phyloP scores from a whole-genome alignment of 192 early-diverging fungal species.

The Haplosporangium gracile region DNA sequence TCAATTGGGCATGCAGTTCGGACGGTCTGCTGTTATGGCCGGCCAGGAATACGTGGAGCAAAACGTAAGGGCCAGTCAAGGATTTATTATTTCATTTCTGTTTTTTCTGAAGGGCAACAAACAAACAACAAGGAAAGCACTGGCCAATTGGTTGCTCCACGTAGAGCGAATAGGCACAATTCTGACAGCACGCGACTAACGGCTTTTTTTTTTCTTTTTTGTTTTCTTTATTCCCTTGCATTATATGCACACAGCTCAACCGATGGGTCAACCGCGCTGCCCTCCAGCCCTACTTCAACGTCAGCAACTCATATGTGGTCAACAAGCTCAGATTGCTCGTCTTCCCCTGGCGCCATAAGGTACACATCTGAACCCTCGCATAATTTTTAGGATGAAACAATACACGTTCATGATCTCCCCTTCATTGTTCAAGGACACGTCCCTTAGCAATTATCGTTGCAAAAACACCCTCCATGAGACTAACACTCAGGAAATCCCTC shows the following conservation, averaged over 20 bases:
- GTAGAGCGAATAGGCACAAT: background rate
- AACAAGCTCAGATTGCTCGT: slow-evolving; percentile 87
- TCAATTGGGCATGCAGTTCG: slow-evolving; percentile 97
- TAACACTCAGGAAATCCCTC: background rate
- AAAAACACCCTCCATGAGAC: background rate
- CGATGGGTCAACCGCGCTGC: slow-evolving; percentile 89
- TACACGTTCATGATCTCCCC: background rate
- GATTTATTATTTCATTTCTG: slow-evolving; percentile 11
- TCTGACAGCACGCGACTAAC: background rate
- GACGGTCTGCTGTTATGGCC: slow-evolving; percentile 82
- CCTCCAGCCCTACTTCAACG: slow-evolving; percentile 94
- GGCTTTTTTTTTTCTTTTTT: background rate
- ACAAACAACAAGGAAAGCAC: slow-evolving; percentile 2
- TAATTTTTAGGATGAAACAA: background rate
- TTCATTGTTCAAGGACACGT: background rate
- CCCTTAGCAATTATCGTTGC: background rate
- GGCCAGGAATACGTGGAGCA: slow-evolving; percentile 91
- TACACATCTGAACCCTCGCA: slow-evolving; percentile 29
- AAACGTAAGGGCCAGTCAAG: slow-evolving; percentile 73
- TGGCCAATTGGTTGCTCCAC: slow-evolving; percentile 3
- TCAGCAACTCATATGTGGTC: slow-evolving; percentile 94
- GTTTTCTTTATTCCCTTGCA: background rate
- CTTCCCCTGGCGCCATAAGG: slow-evolving; percentile 92
- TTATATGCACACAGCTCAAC: slow-evolving; percentile 66
- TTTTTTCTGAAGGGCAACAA: background rate